Percentiles rank a stretch among this genome's conserved stretches.
phyloP scores from a whole-genome alignment of 2,329 filamentous ascomycete species.

The Helotiales sp. region DNA sequence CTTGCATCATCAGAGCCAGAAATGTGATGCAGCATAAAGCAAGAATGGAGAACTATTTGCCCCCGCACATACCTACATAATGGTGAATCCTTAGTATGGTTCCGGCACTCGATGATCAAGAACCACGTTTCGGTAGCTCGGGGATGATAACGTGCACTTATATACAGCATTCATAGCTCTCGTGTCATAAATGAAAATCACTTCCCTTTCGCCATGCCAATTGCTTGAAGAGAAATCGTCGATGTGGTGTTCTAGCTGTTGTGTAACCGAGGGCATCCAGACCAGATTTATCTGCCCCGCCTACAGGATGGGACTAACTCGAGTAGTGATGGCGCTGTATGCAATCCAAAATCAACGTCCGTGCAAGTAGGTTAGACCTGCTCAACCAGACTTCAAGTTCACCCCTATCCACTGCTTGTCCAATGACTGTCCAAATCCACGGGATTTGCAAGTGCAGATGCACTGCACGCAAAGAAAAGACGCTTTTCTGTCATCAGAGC shows the following conservation, averaged over 20 bases:
- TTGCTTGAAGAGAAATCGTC: background rate
- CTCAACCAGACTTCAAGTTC: background rate
- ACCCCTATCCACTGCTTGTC: background rate
- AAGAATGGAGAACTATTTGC: background rate
- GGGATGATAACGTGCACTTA: background rate
- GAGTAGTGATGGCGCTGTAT: slow-evolving; percentile 2
- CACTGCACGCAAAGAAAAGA: background rate
- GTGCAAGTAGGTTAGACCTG: slow-evolving; percentile 16
- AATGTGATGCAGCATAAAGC: background rate
- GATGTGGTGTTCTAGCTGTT: background rate
- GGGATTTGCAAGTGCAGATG: slow-evolving; percentile 1
- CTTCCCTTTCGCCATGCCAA: background rate
- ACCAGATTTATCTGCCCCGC: background rate
- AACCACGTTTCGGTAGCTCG: background rate
- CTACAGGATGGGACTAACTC: background rate
- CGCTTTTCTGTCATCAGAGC: background rate
- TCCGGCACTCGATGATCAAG: background rate
- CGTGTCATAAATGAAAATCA: background rate
- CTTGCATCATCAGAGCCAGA: background rate
- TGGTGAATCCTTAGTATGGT: background rate
- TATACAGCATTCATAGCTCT: background rate
- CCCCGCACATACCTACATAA: slow-evolving; percentile 1
- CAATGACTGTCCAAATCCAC: background rate
- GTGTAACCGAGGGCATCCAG: slow-evolving; percentile 4
- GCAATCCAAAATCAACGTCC: slow-evolving; percentile 31